These are phyloP conservation scores for Fonsecaea erecta DNA, from an alignment of 2,329 filamentous ascomycete genomes.

Conservation along the genomic window DNA sequence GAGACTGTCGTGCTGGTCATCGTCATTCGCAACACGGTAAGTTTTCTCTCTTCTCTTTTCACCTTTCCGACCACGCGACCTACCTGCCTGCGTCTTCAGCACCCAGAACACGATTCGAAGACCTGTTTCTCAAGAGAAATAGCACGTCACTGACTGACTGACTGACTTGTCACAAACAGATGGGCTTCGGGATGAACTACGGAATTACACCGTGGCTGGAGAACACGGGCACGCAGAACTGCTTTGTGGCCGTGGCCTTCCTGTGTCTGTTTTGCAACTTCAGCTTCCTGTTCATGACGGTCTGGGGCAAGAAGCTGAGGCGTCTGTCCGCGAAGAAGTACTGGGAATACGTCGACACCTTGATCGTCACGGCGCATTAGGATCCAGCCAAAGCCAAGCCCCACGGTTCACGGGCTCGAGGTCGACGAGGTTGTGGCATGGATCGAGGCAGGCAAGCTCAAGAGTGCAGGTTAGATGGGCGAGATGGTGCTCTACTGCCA, in stretches of 20 bases:
- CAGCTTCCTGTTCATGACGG: conserved; percentile 27
- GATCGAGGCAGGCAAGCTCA: background rate
- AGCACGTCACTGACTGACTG: background rate
- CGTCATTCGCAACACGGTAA: conserved; percentile 52
- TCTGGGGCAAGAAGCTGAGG: conserved; percentile 25
- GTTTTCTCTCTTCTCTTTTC: background rate
- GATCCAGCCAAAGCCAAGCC: background rate
- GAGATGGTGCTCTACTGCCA: too few species aligned
- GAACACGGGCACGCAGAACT: conserved; percentile 20
- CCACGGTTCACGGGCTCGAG: background rate
- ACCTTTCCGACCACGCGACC: background rate
- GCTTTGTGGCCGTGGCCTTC: conserved; percentile 22
- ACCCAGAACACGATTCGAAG: too few species aligned
- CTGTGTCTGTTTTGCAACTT: conserved; percentile 22
- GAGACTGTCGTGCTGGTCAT: conserved; percentile 59
- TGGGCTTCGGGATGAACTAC: conserved; percentile 25
- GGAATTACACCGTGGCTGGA: conserved; percentile 28
- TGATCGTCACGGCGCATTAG: conserved; percentile 13
- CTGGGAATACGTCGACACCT: conserved; percentile 21
- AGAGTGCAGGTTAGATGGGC: background rate
- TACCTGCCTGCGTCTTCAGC: too few species aligned
- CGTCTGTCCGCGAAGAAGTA: conserved; percentile 23
- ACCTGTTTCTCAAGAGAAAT: too few species aligned
- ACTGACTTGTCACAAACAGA: conserved; percentile 4
- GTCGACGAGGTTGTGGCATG: background rate